Percentiles rank a stretch among this genome's conserved stretches.
phyloP scores from a whole-genome alignment of 2,329 filamentous ascomycete genomes.

The Colletotrichum kahawae region DNA sequence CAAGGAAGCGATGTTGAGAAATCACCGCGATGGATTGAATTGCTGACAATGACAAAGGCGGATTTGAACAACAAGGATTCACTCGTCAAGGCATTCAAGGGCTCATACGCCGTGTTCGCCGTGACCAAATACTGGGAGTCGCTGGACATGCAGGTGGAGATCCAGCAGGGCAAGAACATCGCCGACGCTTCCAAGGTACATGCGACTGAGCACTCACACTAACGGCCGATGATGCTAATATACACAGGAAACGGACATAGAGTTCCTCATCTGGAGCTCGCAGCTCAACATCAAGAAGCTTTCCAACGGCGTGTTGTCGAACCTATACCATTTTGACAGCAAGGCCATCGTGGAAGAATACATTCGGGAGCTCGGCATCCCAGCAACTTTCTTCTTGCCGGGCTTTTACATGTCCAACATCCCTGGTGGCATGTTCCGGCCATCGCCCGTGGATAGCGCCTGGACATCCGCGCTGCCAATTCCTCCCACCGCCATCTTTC shows the following conservation, averaged over 20 bases:
- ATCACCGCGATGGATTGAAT: too few relatives aligned
- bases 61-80: conserved; percentile 53
- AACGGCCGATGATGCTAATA: not conserved
- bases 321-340: conserved; percentile 59
- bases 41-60: conserved; percentile 34
- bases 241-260: conserved; percentile 44
- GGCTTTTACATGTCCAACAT: conserved; percentile 61
- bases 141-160: conserved; percentile 41
- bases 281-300: conserved; percentile 44
- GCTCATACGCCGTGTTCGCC: conserved; percentile 52
- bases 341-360: conserved; percentile 63
- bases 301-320: conserved; percentile 41
- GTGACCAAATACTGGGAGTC: conserved; percentile 59
- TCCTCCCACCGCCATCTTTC: conserved; percentile 32
- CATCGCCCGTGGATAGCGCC: conserved; percentile 31
- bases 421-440: conserved; percentile 30
- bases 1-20: conserved; percentile 25
- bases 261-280: conserved; percentile 50
- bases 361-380: conserved; percentile 50
- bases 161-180: conserved; percentile 51
- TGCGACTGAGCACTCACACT: accelerated
- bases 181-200: conserved; percentile 37
- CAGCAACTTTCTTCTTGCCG: conserved; percentile 54
- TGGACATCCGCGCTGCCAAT: conserved; percentile 37
- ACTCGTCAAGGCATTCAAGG: conserved; percentile 47